phyloP scores from a whole-genome alignment of 257 asterid species.

The Nemophila menziesii region DNA sequence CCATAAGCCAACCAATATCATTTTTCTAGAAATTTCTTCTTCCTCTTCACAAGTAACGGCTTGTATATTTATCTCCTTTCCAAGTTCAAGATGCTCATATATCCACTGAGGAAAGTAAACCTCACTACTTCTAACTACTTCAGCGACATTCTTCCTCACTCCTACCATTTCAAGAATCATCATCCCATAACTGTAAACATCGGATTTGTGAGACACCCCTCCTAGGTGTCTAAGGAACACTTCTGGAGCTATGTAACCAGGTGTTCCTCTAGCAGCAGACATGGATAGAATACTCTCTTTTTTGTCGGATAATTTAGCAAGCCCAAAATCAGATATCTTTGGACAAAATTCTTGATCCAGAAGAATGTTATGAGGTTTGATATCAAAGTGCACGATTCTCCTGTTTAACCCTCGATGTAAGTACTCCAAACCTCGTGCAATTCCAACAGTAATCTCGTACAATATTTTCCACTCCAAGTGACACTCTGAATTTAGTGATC shows the following conservation, averaged over 20 bases:
- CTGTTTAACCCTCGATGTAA: slow-evolving; percentile 62
- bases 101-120: slow-evolving; percentile 35
- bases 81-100: slow-evolving; percentile 25
- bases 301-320: slow-evolving; percentile 37
- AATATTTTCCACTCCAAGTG: slow-evolving; percentile 33
- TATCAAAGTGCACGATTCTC: slow-evolving; percentile 59
- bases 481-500: slow-evolving; percentile 10
- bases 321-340: slow-evolving; percentile 59
- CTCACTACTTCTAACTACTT: slow-evolving; percentile 21
- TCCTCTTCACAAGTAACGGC: slow-evolving; percentile 20
- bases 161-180: slow-evolving; percentile 63
- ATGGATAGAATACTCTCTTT: slow-evolving; percentile 44
- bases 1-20: slow-evolving; percentile 58
- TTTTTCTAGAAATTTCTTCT: slow-evolving; percentile 32
- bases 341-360: slow-evolving; percentile 56
- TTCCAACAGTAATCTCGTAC: slow-evolving; percentile 38
- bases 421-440: slow-evolving; percentile 58
- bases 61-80: slow-evolving; percentile 14
- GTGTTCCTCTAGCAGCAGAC: slow-evolving; percentile 43
- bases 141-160: slow-evolving; percentile 17
- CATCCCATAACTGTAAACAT: slow-evolving; percentile 69
- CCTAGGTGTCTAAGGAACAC: slow-evolving; percentile 44
- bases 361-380: slow-evolving; percentile 63
- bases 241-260: slow-evolving; percentile 70
- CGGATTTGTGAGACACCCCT: slow-evolving; percentile 48